Evolutionary conservation across 129 eudicot species (phyloP), one percentile per base, ranked within the genome.

Genomic region (Scalesia atractyloides): DNA sequence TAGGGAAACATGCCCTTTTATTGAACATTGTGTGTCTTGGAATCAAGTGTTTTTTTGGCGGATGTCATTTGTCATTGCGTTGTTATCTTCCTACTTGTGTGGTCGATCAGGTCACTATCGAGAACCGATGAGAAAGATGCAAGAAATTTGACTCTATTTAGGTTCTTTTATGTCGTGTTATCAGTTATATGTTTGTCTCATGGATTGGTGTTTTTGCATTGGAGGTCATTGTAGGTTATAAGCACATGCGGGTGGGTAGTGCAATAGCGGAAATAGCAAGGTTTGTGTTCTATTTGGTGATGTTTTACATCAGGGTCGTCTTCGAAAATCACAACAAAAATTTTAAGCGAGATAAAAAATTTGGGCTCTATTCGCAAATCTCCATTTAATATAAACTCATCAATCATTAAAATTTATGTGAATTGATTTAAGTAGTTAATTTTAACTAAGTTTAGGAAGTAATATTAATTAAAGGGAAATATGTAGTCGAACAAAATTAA

Each of bases 71-170:
- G 83, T 46, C 79, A 84, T 46, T 71, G 84, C 43, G 59, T 68
- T 10, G 76, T 81, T 9, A 64, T 76, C 34, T 26, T 84, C 22
- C 92, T 86, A 0, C 81, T 86, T 9, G 49, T 73, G 34, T 69
- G 79, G 79, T 81, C 86, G 7, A 79, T 78, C 11, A 69, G 78
- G 5, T 48, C 74, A 1, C 11, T 68, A 0, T 76, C 80, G 1
- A 82, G 80, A 54, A 80, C 54, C 20, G 87, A 86, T 2, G 82
- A 80, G 22, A 78, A 82, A 41, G 84, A 80, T n/a, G 84, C 73
- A 0, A 81, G 80, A 9, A 81, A 75, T 18, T 22, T 78, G 70
- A 78, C 72, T n/a, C 69, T 68, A 17, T 78, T 77, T 69, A 26
- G 74, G 51, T 64, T 72, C 41, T 86, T 77, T 17, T 69, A 74